Conservation (phyloP, 306 rosid genomes). For the Vigna nakashimae region DNA sequence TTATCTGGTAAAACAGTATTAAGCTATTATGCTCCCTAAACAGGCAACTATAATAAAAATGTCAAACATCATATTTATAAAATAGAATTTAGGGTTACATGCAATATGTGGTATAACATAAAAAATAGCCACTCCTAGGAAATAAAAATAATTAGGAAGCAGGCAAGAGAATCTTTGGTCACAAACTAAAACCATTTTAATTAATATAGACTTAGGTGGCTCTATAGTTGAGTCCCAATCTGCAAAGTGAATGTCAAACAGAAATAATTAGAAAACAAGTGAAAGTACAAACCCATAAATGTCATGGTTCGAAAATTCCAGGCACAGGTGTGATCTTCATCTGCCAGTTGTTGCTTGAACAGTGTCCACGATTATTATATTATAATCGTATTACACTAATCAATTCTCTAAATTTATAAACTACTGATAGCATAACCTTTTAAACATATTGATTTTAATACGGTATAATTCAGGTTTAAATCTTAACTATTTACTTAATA, state of each 20-base stretch:
- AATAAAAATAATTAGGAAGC: not conserved
- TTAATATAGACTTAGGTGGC: not conserved
- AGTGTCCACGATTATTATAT: conserved; percentile 11
- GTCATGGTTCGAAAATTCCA: not conserved
- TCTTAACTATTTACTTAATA: not conserved
- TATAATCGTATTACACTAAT: not conserved
- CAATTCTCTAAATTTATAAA: too few relatives aligned
- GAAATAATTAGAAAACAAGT: conserved; percentile 36
- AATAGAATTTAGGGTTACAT: not conserved
- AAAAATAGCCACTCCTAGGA: not conserved
- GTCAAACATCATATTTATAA: not conserved
- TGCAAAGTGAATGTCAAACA: conserved; percentile 35
- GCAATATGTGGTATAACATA: not conserved
- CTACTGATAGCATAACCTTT: not conserved
- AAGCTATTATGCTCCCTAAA: too few relatives aligned
- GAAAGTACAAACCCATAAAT: conserved; percentile 20
- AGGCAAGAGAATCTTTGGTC: conserved; percentile 12
- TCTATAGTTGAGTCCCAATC: conserved; percentile 30
- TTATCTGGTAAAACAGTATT: too few relatives aligned
- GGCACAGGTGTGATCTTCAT: conserved; percentile 9
- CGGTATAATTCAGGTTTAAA: not conserved
- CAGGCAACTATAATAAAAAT: not conserved
- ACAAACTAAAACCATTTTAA: not conserved
- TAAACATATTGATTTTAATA: not conserved
- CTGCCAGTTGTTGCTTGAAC: conserved; percentile 50